Conservation (phyloP, 768 basidiomycete genomes). For the Gloeostereum incarnatum region DNA sequence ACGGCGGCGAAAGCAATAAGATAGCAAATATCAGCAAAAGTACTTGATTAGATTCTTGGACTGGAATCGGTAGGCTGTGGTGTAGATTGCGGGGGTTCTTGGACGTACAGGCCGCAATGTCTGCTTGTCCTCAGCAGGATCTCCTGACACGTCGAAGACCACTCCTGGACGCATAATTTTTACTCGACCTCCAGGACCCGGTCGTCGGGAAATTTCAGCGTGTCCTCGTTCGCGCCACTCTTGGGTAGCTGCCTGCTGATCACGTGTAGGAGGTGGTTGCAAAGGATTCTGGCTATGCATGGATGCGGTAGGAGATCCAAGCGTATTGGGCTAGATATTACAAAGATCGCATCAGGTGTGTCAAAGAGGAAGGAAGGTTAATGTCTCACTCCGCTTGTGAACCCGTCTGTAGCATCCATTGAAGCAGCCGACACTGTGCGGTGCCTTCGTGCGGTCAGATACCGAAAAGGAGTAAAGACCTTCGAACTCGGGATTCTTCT, state of each 20-base stretch:
- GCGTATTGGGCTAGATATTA: slow-evolving; percentile 48
- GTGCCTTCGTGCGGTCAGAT: slow-evolving; percentile 47
- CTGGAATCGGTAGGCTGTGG: too few species aligned
- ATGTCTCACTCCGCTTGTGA: too few species aligned
- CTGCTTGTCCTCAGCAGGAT: slow-evolving; percentile 32
- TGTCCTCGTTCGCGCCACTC: slow-evolving; percentile 68
- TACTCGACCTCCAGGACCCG: slow-evolving; percentile 23
- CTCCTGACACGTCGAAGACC: slow-evolving; percentile 54
- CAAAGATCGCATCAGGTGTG: slow-evolving; percentile 3
- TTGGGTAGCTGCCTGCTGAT: slow-evolving; percentile 52
- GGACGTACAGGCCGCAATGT: slow-evolving; percentile 11
- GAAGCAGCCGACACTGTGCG: slow-evolving; percentile 68
- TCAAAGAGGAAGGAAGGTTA: slow-evolving; percentile 4
- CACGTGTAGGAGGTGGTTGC: slow-evolving; percentile 52
- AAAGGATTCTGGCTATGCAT: slow-evolving; percentile 44
- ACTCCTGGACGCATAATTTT: slow-evolving; percentile 52
- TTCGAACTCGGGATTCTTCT: slow-evolving; percentile 32
- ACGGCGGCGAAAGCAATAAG: too few species aligned
- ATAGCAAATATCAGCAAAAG: too few species aligned
- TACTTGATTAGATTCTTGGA: too few species aligned
- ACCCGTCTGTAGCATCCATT: slow-evolving; percentile 71
- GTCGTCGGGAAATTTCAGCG: too few species aligned
- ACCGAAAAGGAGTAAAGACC: slow-evolving; percentile 55
- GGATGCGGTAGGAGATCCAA: slow-evolving; percentile 70
- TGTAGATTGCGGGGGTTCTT: slow-evolving; percentile 1